Evolutionary conservation across 106 monocot genomes (phyloP).

Genomic region (Dendrobium chrysotoxum): DNA sequence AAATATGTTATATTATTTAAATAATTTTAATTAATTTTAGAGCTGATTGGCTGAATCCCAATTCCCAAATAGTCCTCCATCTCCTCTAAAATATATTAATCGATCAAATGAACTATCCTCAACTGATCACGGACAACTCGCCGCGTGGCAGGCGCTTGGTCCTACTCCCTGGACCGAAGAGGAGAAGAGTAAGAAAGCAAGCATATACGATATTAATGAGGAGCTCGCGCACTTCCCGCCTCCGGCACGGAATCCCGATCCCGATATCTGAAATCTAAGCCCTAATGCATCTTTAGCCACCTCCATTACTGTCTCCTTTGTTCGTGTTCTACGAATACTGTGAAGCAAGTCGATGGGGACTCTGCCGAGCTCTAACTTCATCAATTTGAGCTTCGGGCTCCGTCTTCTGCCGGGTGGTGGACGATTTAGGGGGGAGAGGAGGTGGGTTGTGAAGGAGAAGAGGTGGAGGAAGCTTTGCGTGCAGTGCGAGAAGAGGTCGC

Average conservation of each 20-base stretch:
- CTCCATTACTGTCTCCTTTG: not conserved
- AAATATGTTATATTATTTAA: too few relatives aligned
- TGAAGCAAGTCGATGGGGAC: slow-evolving; percentile 29
- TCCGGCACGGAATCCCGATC: not conserved
- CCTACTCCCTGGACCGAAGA: not conserved
- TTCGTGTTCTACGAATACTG: not conserved
- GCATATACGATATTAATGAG: not conserved
- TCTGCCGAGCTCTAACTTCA: slow-evolving; percentile 35
- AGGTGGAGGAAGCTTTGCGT: slow-evolving; percentile 15
- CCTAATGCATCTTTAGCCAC: not conserved
- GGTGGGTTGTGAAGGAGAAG: not conserved
- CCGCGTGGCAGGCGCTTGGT: not conserved
- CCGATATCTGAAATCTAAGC: not conserved
- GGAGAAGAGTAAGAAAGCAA: not conserved
- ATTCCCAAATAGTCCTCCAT: too few relatives aligned
- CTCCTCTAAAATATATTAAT: too few relatives aligned
- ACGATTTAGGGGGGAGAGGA: slow-evolving; percentile 5
- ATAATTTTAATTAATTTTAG: too few relatives aligned
- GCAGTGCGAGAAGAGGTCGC: slow-evolving; percentile 1
- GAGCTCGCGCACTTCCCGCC: not conserved
- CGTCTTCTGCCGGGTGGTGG: slow-evolving; percentile 3
- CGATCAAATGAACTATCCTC: not conserved
- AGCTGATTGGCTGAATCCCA: too few relatives aligned
- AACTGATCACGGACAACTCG: not conserved
- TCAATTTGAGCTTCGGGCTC: slow-evolving; percentile 26